Evolutionary conservation across 768 basidiomycete genomes (phyloP).

Genomic region (Boletellus ananiceps): DNA sequence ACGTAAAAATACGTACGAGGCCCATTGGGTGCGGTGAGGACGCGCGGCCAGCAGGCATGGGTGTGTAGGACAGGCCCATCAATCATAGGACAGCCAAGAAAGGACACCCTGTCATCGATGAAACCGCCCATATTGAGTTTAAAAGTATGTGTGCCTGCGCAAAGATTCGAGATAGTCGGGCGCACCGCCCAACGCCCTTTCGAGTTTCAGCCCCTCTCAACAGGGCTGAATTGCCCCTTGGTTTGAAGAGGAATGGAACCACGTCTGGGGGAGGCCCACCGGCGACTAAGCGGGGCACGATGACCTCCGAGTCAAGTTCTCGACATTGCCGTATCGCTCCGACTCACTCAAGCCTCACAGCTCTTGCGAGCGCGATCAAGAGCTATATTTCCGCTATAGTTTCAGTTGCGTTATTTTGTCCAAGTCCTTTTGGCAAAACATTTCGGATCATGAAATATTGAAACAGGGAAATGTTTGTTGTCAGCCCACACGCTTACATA

Average conservation of each 20-base stretch:
- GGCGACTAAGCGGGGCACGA: background rate
- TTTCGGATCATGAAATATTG: constrained; percentile 24
- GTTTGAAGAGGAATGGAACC: constrained; percentile 20
- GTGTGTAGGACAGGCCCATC: too few species aligned
- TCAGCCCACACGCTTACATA: constrained; percentile 7
- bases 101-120: constrained; percentile 2
- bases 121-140: constrained; percentile 2
- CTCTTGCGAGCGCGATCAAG: background rate
- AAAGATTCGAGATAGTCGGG: constrained; percentile 7
- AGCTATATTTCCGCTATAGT: background rate
- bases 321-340: constrained; percentile 20
- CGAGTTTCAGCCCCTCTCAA: too few species aligned
- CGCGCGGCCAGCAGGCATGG: background rate
- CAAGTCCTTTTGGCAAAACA: background rate
- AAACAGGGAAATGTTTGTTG: constrained; percentile 22
- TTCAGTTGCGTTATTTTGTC: background rate
- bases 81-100: constrained; percentile 1
- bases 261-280: background rate
- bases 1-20: constrained; percentile 21
- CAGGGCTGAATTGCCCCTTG: background rate
- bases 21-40: background rate
- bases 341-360: background rate
- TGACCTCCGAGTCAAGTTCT: constrained; percentile 3
- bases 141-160: background rate
- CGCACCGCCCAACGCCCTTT: background rate